These are phyloP conservation scores for Crithidia bombi DNA, from an alignment of 208 protist species.

Conservation along the genomic window DNA sequence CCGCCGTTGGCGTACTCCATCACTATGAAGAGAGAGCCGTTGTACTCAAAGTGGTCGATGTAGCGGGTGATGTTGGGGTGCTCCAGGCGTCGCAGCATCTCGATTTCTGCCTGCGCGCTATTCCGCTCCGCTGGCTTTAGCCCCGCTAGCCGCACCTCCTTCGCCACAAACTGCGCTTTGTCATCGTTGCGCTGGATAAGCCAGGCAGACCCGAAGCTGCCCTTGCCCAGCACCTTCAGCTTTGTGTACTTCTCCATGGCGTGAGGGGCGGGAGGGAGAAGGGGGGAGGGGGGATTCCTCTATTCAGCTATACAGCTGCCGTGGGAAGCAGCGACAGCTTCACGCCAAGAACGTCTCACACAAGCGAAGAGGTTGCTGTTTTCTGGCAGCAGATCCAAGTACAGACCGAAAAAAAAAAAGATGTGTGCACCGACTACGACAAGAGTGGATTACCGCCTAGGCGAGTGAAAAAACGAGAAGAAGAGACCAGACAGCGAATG, in stretches of 20 bases:
- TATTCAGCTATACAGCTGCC: too few relatives aligned
- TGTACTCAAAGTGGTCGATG: conserved; percentile 85
- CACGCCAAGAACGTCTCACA: too few relatives aligned
- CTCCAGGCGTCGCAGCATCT: conserved; percentile 83
- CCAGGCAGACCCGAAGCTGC: conserved; percentile 91
- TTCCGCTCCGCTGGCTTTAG: conserved; percentile 84
- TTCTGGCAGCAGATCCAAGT: too few relatives aligned
- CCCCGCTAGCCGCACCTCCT: conserved; percentile 80
- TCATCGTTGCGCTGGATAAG: conserved; percentile 88
- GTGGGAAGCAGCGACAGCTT: too few relatives aligned
- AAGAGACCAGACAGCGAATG: too few relatives aligned
- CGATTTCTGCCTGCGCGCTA: conserved; percentile 89
- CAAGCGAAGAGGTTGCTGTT: too few relatives aligned
- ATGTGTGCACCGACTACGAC: too few relatives aligned
- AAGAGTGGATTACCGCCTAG: too few relatives aligned
- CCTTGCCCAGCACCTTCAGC: conserved; percentile 90
- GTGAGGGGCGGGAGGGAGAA: too few relatives aligned
- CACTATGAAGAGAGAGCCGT: conserved; percentile 86
- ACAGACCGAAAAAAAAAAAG: too few relatives aligned
- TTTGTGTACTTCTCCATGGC: conserved; percentile 88
- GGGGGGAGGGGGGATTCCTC: too few relatives aligned
- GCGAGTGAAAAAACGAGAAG: too few relatives aligned
- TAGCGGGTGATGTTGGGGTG: conserved; percentile 94
- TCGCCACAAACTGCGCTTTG: conserved; percentile 85
- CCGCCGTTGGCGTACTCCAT: conserved; percentile 95